Percentiles rank a stretch among this genome's conserved stretches.
Evolutionary conservation across 1,139 yeast genomes (phyloP).

Genomic region (Saccharomyces pastorianus): DNA sequence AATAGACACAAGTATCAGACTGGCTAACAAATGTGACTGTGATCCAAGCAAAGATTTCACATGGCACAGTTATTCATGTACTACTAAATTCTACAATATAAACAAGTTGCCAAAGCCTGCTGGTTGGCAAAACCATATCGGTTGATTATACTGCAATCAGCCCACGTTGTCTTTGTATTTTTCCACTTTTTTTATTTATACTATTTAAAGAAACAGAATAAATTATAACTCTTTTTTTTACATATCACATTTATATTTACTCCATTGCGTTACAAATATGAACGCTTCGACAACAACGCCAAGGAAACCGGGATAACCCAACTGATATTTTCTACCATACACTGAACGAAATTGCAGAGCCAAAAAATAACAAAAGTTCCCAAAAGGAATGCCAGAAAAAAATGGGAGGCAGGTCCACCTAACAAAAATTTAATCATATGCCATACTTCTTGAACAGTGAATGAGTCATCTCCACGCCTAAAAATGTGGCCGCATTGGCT

Average conservation of each 20-base stretch:
- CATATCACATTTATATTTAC: neutral
- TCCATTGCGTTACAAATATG: neutral
- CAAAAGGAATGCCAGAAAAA: neutral
- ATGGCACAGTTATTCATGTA: slow-evolving; percentile 82
- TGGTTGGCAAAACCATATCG: slow-evolving; percentile 62
- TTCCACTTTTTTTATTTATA: neutral
- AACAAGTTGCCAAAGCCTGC: slow-evolving; percentile 57
- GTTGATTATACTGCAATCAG: neutral
- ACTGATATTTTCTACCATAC: neutral
- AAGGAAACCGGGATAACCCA: no score
- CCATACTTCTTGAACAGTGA: slow-evolving; percentile 45
- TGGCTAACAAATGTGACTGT: slow-evolving; percentile 57
- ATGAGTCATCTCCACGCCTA: slow-evolving; percentile 88
- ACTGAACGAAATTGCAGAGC: neutral
- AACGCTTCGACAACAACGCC: no score
- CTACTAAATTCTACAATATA: slow-evolving; percentile 59
- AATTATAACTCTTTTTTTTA: neutral
- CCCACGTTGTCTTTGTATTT: neutral
- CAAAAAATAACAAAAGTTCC: neutral
- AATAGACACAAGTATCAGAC: slow-evolving; percentile 47
- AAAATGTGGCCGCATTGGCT: slow-evolving; percentile 94
- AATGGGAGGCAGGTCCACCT: neutral
- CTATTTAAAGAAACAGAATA: neutral
- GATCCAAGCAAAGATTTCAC: slow-evolving; percentile 71
- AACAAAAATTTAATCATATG: slow-evolving; percentile 3